Percentiles rank a stretch among this genome's conserved stretches.
Evolutionary conservation across 352 stramenopile species (phyloP).

Genomic region (Halophytophthora batemanensis): DNA sequence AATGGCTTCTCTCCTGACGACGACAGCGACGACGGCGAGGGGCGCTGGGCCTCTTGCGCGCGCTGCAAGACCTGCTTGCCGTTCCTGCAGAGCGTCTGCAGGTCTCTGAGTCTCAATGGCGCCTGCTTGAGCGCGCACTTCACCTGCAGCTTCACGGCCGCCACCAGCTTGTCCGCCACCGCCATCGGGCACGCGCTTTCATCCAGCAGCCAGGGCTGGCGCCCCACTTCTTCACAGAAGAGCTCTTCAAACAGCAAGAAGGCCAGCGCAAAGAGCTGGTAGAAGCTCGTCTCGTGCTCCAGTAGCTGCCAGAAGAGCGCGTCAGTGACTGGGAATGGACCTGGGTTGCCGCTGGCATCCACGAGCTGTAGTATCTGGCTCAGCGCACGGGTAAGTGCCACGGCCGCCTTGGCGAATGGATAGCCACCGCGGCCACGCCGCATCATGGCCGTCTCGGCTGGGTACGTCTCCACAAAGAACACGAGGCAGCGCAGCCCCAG

Average conservation of each 20-base stretch:
- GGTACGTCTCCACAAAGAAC: conserved; percentile 63
- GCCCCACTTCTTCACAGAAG: conserved; percentile 54
- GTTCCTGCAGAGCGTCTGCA: conserved; percentile 46
- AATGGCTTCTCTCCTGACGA: conserved; percentile 4
- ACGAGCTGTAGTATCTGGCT: conserved; percentile 51
- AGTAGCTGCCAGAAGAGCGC: conserved; percentile 70
- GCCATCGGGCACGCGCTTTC: conserved; percentile 26
- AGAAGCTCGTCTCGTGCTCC: conserved; percentile 47
- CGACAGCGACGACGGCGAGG: neutral
- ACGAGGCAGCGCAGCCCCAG: conserved; percentile 60
- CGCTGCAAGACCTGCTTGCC: conserved; percentile 27
- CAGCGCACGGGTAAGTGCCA: conserved; percentile 46
- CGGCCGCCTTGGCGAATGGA: conserved; percentile 56
- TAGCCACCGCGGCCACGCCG: conserved; percentile 52
- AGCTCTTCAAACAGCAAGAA: conserved; percentile 69
- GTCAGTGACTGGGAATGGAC: conserved; percentile 45
- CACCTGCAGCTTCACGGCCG: conserved; percentile 36
- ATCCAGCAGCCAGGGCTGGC: conserved; percentile 31
- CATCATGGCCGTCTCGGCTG: conserved; percentile 63
- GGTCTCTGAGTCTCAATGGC: conserved; percentile 35
- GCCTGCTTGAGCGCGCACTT: conserved; percentile 38
- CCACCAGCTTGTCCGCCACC: conserved; percentile 44
- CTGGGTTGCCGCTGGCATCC: conserved; percentile 30
- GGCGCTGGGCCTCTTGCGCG: conserved; percentile 1
- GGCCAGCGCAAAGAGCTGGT: conserved; percentile 49